Percentiles rank a stretch among this genome's conserved stretches.
These are phyloP conservation scores for Boletus reticuloceps DNA, from an alignment of 768 basidiomycete species.

Conservation along the genomic window DNA sequence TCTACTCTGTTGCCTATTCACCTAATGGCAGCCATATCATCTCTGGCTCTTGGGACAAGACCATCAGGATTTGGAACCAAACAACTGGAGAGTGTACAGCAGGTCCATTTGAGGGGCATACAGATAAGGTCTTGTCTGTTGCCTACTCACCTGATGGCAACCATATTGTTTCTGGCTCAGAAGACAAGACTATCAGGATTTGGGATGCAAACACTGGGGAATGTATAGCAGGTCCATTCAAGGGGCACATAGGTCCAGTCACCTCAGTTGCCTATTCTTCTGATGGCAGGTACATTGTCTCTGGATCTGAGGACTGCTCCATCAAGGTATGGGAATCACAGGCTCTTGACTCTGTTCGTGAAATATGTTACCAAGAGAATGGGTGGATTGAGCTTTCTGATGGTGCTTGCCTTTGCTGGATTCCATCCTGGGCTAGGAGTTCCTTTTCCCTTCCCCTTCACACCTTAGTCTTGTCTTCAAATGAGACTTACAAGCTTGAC, in stretches of 20 bases:
- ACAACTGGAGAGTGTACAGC: constrained; percentile 14
- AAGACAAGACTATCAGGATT: constrained; percentile 14
- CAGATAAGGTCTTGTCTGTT: constrained; percentile 7
- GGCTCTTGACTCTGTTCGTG: background rate
- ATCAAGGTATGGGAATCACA: constrained; percentile 11
- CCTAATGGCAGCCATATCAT: constrained; percentile 18
- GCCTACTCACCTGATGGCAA: constrained; percentile 19
- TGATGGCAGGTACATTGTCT: constrained; percentile 14
- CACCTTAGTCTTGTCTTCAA: constrained; percentile 12
- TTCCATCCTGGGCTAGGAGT: constrained; percentile 19
- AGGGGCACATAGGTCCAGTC: constrained; percentile 6
- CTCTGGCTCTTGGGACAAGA: constrained; percentile 26
- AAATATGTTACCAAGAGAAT: constrained; percentile 8
- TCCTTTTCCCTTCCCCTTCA: constrained; percentile 16
- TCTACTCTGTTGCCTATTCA: constrained; percentile 23
- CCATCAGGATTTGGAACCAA: constrained; percentile 21
- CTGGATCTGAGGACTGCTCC: constrained; percentile 13
- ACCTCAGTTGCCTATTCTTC: constrained; percentile 14
- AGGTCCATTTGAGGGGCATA: constrained; percentile 22
- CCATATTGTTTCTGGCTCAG: constrained; percentile 16
- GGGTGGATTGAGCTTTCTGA: constrained; percentile 16
- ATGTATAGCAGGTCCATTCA: constrained; percentile 15
- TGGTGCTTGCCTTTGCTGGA: constrained; percentile 14
- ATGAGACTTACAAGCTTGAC: constrained; percentile 11
- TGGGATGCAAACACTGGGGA: constrained; percentile 16